phyloP scores from a whole-genome alignment of 331 rosid genomes.

The Quercus phellos region DNA sequence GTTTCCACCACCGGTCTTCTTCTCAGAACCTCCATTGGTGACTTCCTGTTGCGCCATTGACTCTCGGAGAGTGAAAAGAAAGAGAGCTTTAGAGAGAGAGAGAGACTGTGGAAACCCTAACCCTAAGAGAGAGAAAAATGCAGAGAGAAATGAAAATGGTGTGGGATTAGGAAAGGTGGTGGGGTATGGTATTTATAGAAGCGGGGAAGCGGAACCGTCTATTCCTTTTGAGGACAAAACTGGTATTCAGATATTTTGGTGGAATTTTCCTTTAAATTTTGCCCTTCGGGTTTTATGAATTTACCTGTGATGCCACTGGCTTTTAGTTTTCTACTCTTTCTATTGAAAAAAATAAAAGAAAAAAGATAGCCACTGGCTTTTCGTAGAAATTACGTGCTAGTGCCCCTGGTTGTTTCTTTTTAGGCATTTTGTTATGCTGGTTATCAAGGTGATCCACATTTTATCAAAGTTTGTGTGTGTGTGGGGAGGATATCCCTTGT shows the following conservation, averaged over 20 bases:
- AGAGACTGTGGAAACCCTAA: constrained; percentile 6
- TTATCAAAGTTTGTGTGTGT: too few species aligned
- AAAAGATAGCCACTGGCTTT: too few species aligned
- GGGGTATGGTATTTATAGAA: constrained; percentile 52
- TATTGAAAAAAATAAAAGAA: too few species aligned
- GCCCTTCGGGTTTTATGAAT: too few species aligned
- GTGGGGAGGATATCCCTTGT: too few species aligned
- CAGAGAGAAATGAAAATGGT: constrained; percentile 22
- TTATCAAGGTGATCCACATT: too few species aligned
- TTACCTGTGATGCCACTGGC: too few species aligned
- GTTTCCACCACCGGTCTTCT: constrained; percentile 9
- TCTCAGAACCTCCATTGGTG: constrained; percentile 49
- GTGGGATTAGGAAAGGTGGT: constrained; percentile 21
- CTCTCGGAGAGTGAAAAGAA: background rate
- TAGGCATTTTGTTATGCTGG: too few species aligned
- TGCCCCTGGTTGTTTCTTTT: too few species aligned
- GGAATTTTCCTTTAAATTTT: background rate
- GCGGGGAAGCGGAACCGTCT: constrained; percentile 53
- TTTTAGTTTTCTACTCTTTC: too few species aligned
- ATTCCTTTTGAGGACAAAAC: constrained; percentile 14
- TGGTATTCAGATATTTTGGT: background rate
- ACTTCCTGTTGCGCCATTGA: constrained; percentile 61
- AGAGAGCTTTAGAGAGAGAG: background rate
- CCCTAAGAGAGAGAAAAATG: constrained; percentile 48
- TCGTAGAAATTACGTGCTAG: too few species aligned